Percentiles rank a stretch among this genome's conserved stretches.
Evolutionary conservation across 1,284 basidiomycete genomes (phyloP).

Genomic region (Austroboletus niveus): DNA sequence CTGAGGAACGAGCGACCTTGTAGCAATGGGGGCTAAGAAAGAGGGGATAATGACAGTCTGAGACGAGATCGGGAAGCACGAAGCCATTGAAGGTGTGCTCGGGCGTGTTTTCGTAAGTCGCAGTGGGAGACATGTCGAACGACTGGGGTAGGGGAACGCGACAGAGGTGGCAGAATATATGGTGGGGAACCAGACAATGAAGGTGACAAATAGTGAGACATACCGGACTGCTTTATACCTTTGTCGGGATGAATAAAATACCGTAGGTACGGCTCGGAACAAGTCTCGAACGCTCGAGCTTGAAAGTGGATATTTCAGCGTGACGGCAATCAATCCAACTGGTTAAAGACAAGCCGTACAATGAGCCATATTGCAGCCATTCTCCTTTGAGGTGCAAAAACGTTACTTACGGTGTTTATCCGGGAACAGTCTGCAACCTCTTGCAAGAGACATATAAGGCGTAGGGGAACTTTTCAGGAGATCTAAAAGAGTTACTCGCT

Average conservation of each 20-base stretch:
- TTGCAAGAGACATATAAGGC: no score
- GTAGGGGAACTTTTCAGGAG: no score
- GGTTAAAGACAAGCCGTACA: not conserved
- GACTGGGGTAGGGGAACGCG: not conserved
- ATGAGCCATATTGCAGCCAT: not conserved
- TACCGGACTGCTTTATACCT: constrained; percentile 25
- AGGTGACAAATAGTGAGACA: constrained; percentile 20
- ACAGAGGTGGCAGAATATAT: constrained; percentile 14
- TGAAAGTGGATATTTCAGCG: constrained; percentile 1
- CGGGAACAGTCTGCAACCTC: not conserved
- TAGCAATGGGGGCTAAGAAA: constrained; percentile 53
- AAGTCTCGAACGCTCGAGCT: not conserved
- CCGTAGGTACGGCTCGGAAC: not conserved
- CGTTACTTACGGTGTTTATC: not conserved
- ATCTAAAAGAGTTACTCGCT: no score
- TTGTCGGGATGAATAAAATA: constrained; percentile 7
- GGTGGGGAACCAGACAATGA: constrained; percentile 10
- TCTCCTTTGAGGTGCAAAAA: not conserved
- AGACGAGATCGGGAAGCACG: constrained; percentile 63
- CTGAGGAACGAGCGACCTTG: constrained; percentile 52
- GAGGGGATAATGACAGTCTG: constrained; percentile 56
- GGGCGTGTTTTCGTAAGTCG: constrained; percentile 14
- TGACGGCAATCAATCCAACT: constrained; percentile 3
- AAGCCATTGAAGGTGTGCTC: constrained; percentile 36
- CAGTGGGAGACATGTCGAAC: constrained; percentile 27